Evolutionary conservation across 441 rosid genomes (phyloP).

Genomic region (Croton setiger): DNA sequence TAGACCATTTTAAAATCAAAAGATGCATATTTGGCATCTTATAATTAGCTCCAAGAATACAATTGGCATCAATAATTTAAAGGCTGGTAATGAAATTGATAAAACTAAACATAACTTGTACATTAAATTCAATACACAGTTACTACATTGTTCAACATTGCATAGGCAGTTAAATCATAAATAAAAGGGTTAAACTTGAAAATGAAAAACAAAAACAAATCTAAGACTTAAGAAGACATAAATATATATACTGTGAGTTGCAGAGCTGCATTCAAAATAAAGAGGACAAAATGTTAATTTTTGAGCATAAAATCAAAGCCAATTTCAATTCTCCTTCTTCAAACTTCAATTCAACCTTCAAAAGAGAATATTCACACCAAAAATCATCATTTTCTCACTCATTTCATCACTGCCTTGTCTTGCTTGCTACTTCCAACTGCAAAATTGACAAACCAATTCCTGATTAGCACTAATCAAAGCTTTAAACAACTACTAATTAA

Average conservation of each 20-base stretch:
- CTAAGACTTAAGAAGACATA: slow-evolving; percentile 4
- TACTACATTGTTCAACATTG: neutral
- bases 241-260: slow-evolving; percentile 22
- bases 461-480: neutral
- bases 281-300: slow-evolving; percentile 25
- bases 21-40: too few species aligned
- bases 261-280: slow-evolving; percentile 26
- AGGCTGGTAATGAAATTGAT: too few species aligned
- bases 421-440: slow-evolving; percentile 53
- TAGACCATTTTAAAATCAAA: too few species aligned
- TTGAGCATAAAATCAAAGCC: slow-evolving; percentile 18
- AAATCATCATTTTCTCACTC: slow-evolving; percentile 16
- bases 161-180: neutral
- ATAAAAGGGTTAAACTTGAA: neutral
- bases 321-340: slow-evolving; percentile 11
- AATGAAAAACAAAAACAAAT: slow-evolving; percentile 5
- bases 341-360: slow-evolving; percentile 3
- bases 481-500: neutral
- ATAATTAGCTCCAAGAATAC: neutral
- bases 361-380: slow-evolving; percentile 26
- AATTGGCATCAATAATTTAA: neutral
- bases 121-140: slow-evolving; percentile 2
- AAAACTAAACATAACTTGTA: neutral
- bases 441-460: neutral
- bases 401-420: slow-evolving; percentile 31